A percentile compares a stretch with the other conserved stretches of the same genome.
Evolutionary conservation across 2,329 filamentous ascomycete genomes (phyloP).

Genomic region (Colletotrichum viniferum): DNA sequence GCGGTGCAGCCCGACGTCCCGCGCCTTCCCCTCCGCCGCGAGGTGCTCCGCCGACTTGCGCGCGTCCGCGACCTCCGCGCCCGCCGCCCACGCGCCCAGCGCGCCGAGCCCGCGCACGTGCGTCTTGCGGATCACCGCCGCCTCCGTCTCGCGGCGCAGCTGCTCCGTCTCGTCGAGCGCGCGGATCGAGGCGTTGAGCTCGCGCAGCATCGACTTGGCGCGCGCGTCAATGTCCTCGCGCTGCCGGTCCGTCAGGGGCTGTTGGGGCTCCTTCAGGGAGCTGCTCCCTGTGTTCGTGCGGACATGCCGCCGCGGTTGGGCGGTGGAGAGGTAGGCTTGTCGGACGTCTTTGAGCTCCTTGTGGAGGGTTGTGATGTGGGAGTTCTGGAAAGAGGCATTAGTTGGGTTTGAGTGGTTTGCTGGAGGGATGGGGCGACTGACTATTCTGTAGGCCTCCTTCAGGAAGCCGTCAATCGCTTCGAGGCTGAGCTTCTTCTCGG

Average conservation of each 20-base stretch:
- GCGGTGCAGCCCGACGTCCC: conserved; percentile 71
- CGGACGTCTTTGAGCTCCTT: conserved; percentile 82
- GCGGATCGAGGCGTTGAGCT: conserved; percentile 82
- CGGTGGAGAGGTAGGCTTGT: conserved; percentile 88
- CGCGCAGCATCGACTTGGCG: conserved; percentile 82
- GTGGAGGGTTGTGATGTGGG: conserved; percentile 81
- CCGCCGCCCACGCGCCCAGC: conserved; percentile 70
- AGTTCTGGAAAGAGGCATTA: conserved; percentile 62
- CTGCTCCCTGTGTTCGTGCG: conserved; percentile 35
- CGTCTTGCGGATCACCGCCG: conserved; percentile 74
- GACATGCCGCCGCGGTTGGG: conserved; percentile 64
- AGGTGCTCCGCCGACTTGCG: conserved; percentile 68
- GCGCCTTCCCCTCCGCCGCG: conserved; percentile 72
- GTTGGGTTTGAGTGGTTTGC: background rate
- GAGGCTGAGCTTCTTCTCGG: conserved; percentile 41
- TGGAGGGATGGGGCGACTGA: conserved; percentile 44
- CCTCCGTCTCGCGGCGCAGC: conserved; percentile 77
- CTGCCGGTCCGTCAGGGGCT: conserved; percentile 77
- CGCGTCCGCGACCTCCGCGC: conserved; percentile 54
- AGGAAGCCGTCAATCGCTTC: conserved; percentile 81
- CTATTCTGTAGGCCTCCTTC: conserved; percentile 92
- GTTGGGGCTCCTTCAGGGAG: conserved; percentile 31
- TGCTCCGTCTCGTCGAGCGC: conserved; percentile 82
- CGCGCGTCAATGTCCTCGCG: conserved; percentile 87
- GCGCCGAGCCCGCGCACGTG: conserved; percentile 68